Evolutionary conservation across 306 rosid genomes (phyloP).

Genomic region (Rosa multiflora): DNA sequence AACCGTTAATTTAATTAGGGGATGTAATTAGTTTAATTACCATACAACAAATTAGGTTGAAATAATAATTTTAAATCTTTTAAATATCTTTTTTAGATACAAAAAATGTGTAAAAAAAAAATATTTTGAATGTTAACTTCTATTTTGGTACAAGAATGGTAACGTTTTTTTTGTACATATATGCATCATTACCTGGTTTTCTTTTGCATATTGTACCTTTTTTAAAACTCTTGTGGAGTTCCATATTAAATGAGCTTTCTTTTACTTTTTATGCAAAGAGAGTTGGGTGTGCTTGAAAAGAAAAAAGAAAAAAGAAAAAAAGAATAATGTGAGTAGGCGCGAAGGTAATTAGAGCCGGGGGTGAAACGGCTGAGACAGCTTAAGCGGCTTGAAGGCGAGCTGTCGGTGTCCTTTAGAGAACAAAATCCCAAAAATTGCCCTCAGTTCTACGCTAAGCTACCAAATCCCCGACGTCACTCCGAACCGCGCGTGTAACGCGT

Average conservation of each 20-base stretch:
- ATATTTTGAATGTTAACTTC: too few relatives aligned
- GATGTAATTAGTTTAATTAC: too few relatives aligned
- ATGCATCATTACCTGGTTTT: too few relatives aligned
- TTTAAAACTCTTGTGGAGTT: too few relatives aligned
- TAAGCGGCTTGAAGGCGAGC: slow-evolving; percentile 18
- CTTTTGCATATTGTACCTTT: too few relatives aligned
- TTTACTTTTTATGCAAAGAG: not conserved
- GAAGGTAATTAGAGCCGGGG: not conserved
- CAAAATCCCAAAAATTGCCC: slow-evolving; percentile 23
- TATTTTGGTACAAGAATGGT: too few relatives aligned
- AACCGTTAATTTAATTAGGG: too few relatives aligned
- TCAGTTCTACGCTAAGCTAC: slow-evolving; percentile 45
- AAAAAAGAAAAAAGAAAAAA: not conserved
- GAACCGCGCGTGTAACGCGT: slow-evolving; percentile 27
- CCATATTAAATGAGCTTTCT: not conserved
- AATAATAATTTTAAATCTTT: too few relatives aligned
- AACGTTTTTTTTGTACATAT: too few relatives aligned
- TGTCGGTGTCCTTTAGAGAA: slow-evolving; percentile 42
- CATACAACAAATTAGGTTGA: too few relatives aligned
- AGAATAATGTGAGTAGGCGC: not conserved
- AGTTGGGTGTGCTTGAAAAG: not conserved
- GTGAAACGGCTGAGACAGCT: not conserved
- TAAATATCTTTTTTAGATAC: too few relatives aligned
- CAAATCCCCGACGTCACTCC: slow-evolving; percentile 17
- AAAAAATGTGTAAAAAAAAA: too few relatives aligned